Conservation (phyloP, 192 early-diverging fungal species). For the Allomyces javanicus region DNA sequence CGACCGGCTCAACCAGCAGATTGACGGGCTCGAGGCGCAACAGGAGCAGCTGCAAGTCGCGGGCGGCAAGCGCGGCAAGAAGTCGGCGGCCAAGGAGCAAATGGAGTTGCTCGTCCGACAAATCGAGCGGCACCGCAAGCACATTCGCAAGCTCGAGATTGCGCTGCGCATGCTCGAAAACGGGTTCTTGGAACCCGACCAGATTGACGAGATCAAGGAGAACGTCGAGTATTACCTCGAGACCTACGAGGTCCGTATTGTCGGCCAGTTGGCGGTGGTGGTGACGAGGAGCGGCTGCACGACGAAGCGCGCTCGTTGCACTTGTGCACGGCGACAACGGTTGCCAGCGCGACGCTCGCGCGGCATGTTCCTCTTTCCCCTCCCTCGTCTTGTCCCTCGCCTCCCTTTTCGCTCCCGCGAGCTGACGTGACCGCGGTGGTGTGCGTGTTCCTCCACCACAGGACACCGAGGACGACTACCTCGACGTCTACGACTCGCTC, state of each 20-base stretch:
- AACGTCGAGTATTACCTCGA: conserved; percentile 87
- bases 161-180: conserved; percentile 86
- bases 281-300: conserved; percentile 40
- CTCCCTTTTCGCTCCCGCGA: too few species aligned
- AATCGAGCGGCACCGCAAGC: conserved; percentile 78
- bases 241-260: conserved; percentile 37
- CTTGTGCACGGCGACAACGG: too few species aligned
- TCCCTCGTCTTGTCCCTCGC: too few species aligned
- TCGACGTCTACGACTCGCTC: conserved; percentile 72
- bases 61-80: conserved; percentile 61
- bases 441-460: too few species aligned
- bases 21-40: conserved; percentile 85
- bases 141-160: conserved; percentile 76
- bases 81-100: conserved; percentile 53
- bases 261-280: conserved; percentile 23
- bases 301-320: too few species aligned
- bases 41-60: conserved; percentile 46
- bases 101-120: conserved; percentile 45
- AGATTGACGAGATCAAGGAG: conserved; percentile 66
- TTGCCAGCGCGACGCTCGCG: too few species aligned
- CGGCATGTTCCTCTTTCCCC: too few species aligned
- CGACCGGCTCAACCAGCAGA: conserved; percentile 65
- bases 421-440: too few species aligned
- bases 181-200: conserved; percentile 54
- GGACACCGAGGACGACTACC: conserved; percentile 50